Percentiles rank a stretch among this genome's conserved stretches.
Evolutionary conservation across 2,329 filamentous ascomycete genomes (phyloP).

Genomic region (Hawksworthiomyces lignivorus): DNA sequence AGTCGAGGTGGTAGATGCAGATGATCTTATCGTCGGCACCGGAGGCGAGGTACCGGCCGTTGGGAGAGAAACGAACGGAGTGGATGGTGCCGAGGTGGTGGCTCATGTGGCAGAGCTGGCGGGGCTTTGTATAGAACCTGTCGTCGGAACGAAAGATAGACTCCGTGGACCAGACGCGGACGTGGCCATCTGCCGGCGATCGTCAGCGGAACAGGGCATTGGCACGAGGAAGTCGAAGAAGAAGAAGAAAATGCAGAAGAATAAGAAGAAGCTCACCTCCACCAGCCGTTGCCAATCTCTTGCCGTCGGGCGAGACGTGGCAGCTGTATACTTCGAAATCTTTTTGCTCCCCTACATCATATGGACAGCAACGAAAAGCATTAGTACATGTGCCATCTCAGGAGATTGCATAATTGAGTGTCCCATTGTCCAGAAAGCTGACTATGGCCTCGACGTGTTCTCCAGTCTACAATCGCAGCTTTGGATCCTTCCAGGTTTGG

Average conservation of each 20-base stretch:
- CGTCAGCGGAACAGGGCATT: too few species aligned
- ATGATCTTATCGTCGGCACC: constrained; percentile 99
- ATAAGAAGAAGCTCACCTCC: constrained; percentile 54
- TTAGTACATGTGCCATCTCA: background rate
- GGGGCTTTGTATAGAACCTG: constrained; percentile 64
- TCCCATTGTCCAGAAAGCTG: too few species aligned
- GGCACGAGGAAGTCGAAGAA: background rate
- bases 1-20: constrained; percentile 88
- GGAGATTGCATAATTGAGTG: background rate
- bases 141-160: constrained; percentile 78
- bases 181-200: constrained; percentile 84
- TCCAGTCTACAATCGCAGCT: too few species aligned
- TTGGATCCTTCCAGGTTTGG: too few species aligned
- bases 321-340: constrained; percentile 99
- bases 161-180: constrained; percentile 96
- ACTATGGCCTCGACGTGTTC: too few species aligned
- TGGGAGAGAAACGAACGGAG: constrained; percentile 92
- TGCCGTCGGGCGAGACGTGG: constrained; percentile 91
- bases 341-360: constrained; percentile 74
- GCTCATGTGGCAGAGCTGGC: constrained; percentile 95
- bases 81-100: constrained; percentile 97
- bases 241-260: background rate
- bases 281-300: constrained; percentile 83
- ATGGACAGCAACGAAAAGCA: too few species aligned
- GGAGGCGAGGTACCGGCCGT: constrained; percentile 89